phyloP scores from a whole-genome alignment of 345 rosid species.

The Salix caprea region DNA sequence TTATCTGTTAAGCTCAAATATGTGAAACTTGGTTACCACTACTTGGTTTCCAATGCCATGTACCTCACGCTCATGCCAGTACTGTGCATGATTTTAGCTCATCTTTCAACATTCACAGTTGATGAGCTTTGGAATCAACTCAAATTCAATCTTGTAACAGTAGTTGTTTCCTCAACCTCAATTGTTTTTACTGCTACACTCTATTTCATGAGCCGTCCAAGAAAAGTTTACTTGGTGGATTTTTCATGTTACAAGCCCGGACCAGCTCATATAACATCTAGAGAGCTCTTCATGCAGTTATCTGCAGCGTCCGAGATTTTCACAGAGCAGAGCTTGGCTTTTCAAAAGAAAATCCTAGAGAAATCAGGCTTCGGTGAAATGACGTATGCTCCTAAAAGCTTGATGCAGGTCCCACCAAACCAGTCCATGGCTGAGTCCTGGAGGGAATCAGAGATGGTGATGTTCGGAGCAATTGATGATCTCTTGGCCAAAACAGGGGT shows the following conservation, averaged over 20 bases:
- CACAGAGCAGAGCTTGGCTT: slow-evolving; percentile 11
- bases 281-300: slow-evolving; percentile 2
- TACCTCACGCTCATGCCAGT: slow-evolving; percentile 10
- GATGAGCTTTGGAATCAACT: not conserved
- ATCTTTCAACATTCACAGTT: not conserved
- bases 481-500: slow-evolving; percentile 13
- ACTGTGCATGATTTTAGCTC: not conserved
- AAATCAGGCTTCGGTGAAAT: slow-evolving; percentile 16
- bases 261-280: not conserved
- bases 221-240: slow-evolving; percentile 18
- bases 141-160: not conserved
- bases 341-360: slow-evolving; percentile 14
- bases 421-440: slow-evolving; percentile 1
- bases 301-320: not conserved
- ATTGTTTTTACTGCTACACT: not conserved
- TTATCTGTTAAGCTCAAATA: slow-evolving; percentile 29
- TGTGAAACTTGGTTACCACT: slow-evolving; percentile 40
- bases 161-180: not conserved
- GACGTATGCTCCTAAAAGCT: slow-evolving; percentile 12
- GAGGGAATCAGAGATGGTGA: slow-evolving; percentile 12
- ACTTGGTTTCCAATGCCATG: slow-evolving; percentile 18
- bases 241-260: slow-evolving; percentile 22
- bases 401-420: not conserved
- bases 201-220: not conserved
- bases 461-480: slow-evolving; percentile 22